phyloP scores from a whole-genome alignment of 2,329 filamentous ascomycete genomes.

The Epichloe gansuensis region DNA sequence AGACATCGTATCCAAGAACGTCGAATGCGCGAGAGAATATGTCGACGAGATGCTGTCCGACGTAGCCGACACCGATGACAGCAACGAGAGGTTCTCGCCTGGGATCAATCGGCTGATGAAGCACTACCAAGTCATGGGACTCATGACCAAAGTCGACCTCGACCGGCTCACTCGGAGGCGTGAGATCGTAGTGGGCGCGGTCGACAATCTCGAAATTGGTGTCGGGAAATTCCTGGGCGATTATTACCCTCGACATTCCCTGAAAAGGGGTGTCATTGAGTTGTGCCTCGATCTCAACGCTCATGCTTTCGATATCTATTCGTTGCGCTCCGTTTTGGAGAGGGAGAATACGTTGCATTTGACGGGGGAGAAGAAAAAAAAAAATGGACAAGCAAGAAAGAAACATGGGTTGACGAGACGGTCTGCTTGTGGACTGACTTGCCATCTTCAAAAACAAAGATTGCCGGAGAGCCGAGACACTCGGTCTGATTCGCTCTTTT shows the following conservation, averaged over 20 bases:
- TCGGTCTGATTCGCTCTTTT: background rate
- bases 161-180: conserved; percentile 20
- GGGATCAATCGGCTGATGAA: conserved; percentile 3
- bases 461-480: too few species aligned
- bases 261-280: background rate
- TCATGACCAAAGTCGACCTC: conserved; percentile 11
- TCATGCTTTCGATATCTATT: background rate
- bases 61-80: conserved; percentile 40
- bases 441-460: background rate
- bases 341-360: background rate
- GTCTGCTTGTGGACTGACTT: background rate
- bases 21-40: conserved; percentile 27
- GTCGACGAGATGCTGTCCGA: conserved; percentile 34
- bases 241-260: background rate
- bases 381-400: background rate
- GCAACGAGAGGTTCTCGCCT: conserved; percentile 25
- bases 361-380: background rate
- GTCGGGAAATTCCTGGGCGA: background rate
- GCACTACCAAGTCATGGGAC: conserved; percentile 2
- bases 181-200: conserved; percentile 20
- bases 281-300: background rate
- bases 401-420: background rate
- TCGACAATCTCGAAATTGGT: conserved; percentile 8
- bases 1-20: conserved; percentile 37
- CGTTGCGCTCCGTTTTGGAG: background rate